Base-by-base conservation (phyloP, 1,139 yeast species). In the Hemisphaericaspora subhashii region DNA sequence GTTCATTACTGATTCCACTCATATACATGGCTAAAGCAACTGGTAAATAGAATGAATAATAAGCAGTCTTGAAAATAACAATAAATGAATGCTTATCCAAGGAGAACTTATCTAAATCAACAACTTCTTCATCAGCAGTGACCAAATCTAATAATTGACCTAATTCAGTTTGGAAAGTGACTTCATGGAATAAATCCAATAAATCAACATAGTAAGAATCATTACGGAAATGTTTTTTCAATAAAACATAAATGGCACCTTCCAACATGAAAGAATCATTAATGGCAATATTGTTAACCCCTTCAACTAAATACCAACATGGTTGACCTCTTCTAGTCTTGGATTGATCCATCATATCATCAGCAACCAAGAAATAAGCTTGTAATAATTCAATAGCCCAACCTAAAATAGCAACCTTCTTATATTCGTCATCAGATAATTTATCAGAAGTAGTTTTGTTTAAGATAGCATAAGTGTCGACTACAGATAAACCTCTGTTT, bases 291-390 rank as follows among this genome's bases (percentile, higher is more conserved):
- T 88, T 87, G 31, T 86, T 87, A 41, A 90, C 96, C 33, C 81
- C 81, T 45, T 81, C 84, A 38, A 70, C 77, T 57, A 72, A 83
- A 71, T 90, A 94, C 98, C 98, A 94, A 69, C 99, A 94, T 52
- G 96, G 92, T 66, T 92, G 98, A 41, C 97, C 98, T 62, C 99
- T 83, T 74, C 99, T 86, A 34, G 98, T 94, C 64, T 88, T 86
- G 27, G 97, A 87, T 52, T 81, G 81, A 66, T 94, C 99, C 99
- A 94, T 94, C 79, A 94, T 94, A 64, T 94, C 99, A 63, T 94
- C 99, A 26, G 98, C 95, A 39, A 94, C 98, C 54, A 94, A 76
- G 72, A 94, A 94, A 64, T 88, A 92, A 2, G 97, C 98, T 68
- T 94, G 99, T 54, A 92, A 75, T 53, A 92, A 75, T 68, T 94